Evolutionary conservation across 202 grass and related monocot species (phyloP), one percentile per base, ranked within the genome.

Genomic region (Setaria viridis): DNA sequence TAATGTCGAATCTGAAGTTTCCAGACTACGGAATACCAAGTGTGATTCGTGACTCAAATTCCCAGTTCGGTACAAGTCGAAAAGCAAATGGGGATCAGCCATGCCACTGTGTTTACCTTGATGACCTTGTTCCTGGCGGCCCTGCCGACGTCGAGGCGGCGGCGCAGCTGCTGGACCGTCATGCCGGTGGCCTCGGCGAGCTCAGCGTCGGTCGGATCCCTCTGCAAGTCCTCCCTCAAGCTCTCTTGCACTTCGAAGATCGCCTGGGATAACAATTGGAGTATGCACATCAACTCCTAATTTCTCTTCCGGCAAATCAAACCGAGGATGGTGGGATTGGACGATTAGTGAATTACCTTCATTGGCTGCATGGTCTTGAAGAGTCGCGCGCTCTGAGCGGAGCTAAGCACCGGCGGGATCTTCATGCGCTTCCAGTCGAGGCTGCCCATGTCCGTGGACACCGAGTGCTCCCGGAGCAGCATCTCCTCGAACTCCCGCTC

Each of bases 101-200:
- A 25, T 6, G 39, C 3, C 25, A 4, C 45, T 19, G 25, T 11
- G 9, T 62, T 57, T 91, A 98, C 95, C 93, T 95, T 98, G 73
- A 95, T 95, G 79, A 98, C 53, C 87, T 92, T 98, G 85, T 98
- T 95, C 84, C 95, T 90, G 48, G 95, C 93, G 6, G 93, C 89
- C 58, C 82, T 76, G 64, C 91, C 93, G 59, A 94, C 79, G 14
- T 92, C 88, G 51, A 95, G 84, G 62, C 72, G 79, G 19, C 84
- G 84, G 75, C 89, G 90, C 17, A 98, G 75, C 84, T 90, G 91
- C 55, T 60, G 85, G 19, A 91, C 87, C 11, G 76, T 84, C 81
- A 91, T 91, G 83, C 90, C 79, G 67, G 85, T 89, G 80, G 83
- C 88, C 83, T 70, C 83, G 6, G 88, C 91, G 73, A 98, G 62